phyloP scores from a whole-genome alignment of 257 asterid genomes.

The Scutellaria barbata region DNA sequence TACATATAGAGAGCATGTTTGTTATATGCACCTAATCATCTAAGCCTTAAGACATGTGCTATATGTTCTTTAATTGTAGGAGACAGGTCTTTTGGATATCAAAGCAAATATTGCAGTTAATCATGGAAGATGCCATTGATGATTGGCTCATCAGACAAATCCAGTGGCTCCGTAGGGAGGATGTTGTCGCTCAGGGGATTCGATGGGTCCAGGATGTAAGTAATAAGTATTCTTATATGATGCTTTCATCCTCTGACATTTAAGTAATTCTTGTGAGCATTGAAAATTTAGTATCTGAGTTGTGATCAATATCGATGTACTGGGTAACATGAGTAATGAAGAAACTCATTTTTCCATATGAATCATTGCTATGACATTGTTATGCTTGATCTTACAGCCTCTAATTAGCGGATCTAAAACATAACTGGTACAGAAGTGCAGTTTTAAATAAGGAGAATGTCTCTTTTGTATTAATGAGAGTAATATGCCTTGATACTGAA shows the following conservation, averaged over 20 bases:
- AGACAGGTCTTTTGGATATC: conserved; percentile 99
- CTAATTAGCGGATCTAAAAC: conserved; percentile 11
- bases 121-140: conserved; percentile 99
- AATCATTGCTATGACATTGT: conserved; percentile 16
- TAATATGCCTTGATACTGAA: not conserved
- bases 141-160: conserved; percentile 96
- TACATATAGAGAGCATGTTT: conserved; percentile 22
- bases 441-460: conserved; percentile 5
- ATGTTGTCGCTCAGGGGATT: conserved; percentile 78
- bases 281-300: not conserved
- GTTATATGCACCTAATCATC: conserved; percentile 27
- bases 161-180: conserved; percentile 89
- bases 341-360: not conserved
- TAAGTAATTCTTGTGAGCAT: conserved; percentile 17
- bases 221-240: conserved; percentile 32
- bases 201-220: conserved; percentile 93
- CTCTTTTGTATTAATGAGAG: conserved; percentile 7
- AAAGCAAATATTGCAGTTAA: conserved; percentile 91
- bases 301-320: not conserved
- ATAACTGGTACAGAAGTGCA: conserved; percentile 20
- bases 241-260: conserved; percentile 22
- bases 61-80: conserved; percentile 51
- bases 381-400: conserved; percentile 29
- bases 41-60: conserved; percentile 26
- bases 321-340: conserved; percentile 24